Evolutionary conservation across 345 rosid species (phyloP), one percentile per base, ranked within the genome.

Genomic region (Heritiera fomes): DNA sequence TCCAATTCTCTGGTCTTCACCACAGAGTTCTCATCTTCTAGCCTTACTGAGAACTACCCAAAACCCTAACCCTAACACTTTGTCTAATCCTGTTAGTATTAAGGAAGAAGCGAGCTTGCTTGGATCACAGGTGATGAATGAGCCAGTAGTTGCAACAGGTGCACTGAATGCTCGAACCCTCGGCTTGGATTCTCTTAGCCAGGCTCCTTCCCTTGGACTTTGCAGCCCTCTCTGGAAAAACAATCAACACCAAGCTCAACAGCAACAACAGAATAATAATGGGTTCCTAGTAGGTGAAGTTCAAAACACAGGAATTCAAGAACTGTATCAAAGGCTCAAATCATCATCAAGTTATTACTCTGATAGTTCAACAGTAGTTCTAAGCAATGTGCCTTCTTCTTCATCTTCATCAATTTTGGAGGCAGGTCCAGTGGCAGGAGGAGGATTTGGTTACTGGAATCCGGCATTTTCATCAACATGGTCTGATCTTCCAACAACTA

Each of bases 401-500:
- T 76, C 58, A 13, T 53, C 58, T 40, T 53, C 87, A 70, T 76
- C 83, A 17, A 79, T 80, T 64, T 75, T 88, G 84, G 91, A 86
- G 82, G 80, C 91, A 6, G 84, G 87, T 75, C 91, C 89, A 1
- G 78, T 81, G 18, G 60, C 74, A 41, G 87, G 81, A 41, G 87
- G 84, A 66, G 87, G 84, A 47, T 41, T 87, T 77, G 88, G 91
- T 50, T 90, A 81, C 82, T 89, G 92, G 92, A 88, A 87, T 83
- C 89, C 92, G 6, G 80, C 80, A 18, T 80, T 87, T 75, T 45
- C 80, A 23, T 62, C 69, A 46, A 86, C 89, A 45, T 86, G 92
- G 95, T 85, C 90, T 15, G 92, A 90, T 86, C 93, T 91, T 75
- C 89, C 90, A 32, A 83, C 92, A 61, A 75, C 88, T 58, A 89